Percentiles rank a stretch among this genome's conserved stretches.
Evolutionary conservation across 2,329 filamentous ascomycete genomes (phyloP).

Genomic region (Fusarium gaditjirri): DNA sequence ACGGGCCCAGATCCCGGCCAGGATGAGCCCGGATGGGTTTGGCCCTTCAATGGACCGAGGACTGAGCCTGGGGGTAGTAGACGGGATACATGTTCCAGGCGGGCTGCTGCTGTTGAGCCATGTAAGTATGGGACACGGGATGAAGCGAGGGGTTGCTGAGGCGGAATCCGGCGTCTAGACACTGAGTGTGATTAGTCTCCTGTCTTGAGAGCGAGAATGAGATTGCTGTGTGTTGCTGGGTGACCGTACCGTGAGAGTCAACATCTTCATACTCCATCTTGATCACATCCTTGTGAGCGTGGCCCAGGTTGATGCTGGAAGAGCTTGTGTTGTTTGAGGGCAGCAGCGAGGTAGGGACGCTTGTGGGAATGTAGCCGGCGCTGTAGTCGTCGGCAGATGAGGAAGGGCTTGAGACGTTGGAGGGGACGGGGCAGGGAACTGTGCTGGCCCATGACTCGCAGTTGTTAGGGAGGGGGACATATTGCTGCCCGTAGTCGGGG

Average conservation of each 20-base stretch:
- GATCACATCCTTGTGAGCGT: constrained; percentile 52
- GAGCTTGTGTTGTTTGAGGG: constrained; percentile 46
- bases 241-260: constrained; percentile 46
- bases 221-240: constrained; percentile 1
- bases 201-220: neutral
- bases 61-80: constrained; percentile 49
- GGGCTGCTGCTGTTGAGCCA: constrained; percentile 44
- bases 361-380: constrained; percentile 59
- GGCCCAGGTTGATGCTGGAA: constrained; percentile 46
- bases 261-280: constrained; percentile 56
- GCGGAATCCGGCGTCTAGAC: constrained; percentile 48
- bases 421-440: constrained; percentile 57
- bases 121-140: constrained; percentile 40
- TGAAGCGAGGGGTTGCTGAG: constrained; percentile 44
- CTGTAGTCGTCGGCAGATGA: constrained; percentile 62
- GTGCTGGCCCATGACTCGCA: constrained; percentile 59
- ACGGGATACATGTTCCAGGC: constrained; percentile 50
- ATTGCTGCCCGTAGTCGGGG: constrained; percentile 55
- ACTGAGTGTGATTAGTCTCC: constrained; percentile 46
- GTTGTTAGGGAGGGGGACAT: constrained; percentile 53
- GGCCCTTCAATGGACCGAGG: constrained; percentile 48
- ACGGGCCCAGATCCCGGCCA: constrained; percentile 51
- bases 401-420: constrained; percentile 63
- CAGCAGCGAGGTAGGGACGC: constrained; percentile 58
- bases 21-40: constrained; percentile 32